Conservation (phyloP, 176 grass and related monocot species). For the Microstegium vimineum region DNA sequence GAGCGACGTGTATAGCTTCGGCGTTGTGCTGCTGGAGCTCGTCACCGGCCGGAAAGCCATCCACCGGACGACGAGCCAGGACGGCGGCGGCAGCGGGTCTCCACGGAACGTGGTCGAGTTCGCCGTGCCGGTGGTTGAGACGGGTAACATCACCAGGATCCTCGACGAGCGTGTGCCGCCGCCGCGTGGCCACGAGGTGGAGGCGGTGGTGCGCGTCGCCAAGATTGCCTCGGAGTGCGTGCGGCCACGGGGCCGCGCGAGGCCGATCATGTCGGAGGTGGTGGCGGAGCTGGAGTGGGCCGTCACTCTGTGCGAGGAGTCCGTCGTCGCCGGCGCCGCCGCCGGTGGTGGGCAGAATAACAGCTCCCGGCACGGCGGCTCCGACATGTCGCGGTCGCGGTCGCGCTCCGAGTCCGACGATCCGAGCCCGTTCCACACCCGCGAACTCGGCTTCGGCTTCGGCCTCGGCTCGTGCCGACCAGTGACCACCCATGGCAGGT, state of each 20-base stretch:
- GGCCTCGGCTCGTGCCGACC: slow-evolving; percentile 6
- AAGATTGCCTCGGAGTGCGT: slow-evolving; percentile 73
- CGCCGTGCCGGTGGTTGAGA: slow-evolving; percentile 56
- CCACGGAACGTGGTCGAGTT: slow-evolving; percentile 72
- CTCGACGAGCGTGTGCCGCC: slow-evolving; percentile 47
- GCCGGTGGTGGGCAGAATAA: not conserved
- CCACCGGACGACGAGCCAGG: slow-evolving; percentile 41
- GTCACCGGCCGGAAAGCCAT: slow-evolving; percentile 81
- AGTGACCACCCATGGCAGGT: slow-evolving; percentile 17
- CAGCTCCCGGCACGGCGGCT: slow-evolving; percentile 35
- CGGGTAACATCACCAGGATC: slow-evolving; percentile 22
- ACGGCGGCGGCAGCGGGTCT: slow-evolving; percentile 54
- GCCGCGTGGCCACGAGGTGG: slow-evolving; percentile 43
- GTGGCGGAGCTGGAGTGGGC: slow-evolving; percentile 79
- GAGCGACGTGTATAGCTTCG: slow-evolving; percentile 98
- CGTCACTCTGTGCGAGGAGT: slow-evolving; percentile 44
- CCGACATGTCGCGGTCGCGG: slow-evolving; percentile 39
- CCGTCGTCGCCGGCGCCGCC: not conserved
- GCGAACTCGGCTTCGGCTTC: slow-evolving; percentile 10
- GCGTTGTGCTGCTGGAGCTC: slow-evolving; percentile 83
- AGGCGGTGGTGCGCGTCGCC: slow-evolving; percentile 51
- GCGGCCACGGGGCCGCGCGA: slow-evolving; percentile 27
- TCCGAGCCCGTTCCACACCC: slow-evolving; percentile 31
- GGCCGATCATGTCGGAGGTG: slow-evolving; percentile 74
- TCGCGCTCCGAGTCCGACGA: slow-evolving; percentile 51